Conservation (phyloP, 352 stramenopile species). For the Phytophthora agathidicida region DNA sequence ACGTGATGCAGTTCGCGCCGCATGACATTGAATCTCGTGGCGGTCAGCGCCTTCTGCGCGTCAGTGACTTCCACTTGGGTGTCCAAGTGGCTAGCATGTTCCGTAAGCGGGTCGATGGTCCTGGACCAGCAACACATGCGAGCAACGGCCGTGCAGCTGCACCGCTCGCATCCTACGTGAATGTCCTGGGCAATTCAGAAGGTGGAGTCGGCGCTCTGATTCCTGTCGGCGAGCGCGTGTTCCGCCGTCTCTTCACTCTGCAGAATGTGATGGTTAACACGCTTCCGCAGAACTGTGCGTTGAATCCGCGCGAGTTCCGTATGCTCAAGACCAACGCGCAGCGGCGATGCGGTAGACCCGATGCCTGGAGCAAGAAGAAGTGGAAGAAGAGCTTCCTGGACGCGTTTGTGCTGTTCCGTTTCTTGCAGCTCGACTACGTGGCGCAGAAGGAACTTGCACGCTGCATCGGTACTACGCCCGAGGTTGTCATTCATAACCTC, state of each 20-base stretch:
- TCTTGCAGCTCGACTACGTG: slow-evolving; percentile 85
- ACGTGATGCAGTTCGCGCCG: slow-evolving; percentile 87
- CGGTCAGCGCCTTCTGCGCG: slow-evolving; percentile 79
- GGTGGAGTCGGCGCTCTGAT: slow-evolving; percentile 78
- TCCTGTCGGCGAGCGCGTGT: slow-evolving; percentile 79
- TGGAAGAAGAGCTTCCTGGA: slow-evolving; percentile 91
- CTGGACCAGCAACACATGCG: slow-evolving; percentile 5
- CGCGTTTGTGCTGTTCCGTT: slow-evolving; percentile 79
- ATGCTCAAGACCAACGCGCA: slow-evolving; percentile 73
- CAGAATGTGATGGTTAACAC: slow-evolving; percentile 92
- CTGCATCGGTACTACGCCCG: slow-evolving; percentile 88
- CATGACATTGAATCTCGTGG: slow-evolving; percentile 87
- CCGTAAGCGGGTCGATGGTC: slow-evolving; percentile 62
- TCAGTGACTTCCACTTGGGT: slow-evolving; percentile 85
- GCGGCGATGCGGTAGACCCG: slow-evolving; percentile 60
- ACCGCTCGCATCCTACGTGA: slow-evolving; percentile 58
- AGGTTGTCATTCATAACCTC: slow-evolving; percentile 89
- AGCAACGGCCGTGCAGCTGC: slow-evolving; percentile 21
- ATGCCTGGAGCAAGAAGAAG: slow-evolving; percentile 90
- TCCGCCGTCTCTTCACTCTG: slow-evolving; percentile 86
- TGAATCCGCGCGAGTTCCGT: slow-evolving; percentile 89
- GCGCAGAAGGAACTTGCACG: slow-evolving; percentile 88
- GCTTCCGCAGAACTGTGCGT: slow-evolving; percentile 80
- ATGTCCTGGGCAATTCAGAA: slow-evolving; percentile 82
- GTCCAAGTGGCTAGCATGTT: slow-evolving; percentile 82